Percentiles rank a stretch among this genome's conserved stretches.
Evolutionary conservation across 2,329 filamentous ascomycete genomes (phyloP).

Genomic region (Basipetospora chlamydospora): DNA sequence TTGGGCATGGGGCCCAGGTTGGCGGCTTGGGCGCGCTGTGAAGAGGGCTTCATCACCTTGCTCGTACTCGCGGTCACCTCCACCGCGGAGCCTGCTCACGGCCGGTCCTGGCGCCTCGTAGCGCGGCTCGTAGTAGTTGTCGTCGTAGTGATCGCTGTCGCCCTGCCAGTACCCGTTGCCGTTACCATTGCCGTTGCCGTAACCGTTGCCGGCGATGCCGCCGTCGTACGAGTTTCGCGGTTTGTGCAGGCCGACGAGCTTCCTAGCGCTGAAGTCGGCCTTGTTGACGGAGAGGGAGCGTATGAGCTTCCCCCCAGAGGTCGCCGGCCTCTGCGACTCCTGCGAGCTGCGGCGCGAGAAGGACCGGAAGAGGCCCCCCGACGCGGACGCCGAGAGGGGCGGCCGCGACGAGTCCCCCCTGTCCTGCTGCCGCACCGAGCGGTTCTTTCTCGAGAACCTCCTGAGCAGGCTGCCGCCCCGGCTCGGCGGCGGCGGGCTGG

Average conservation of each 20-base stretch:
- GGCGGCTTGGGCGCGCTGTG: slow-evolving; percentile 23
- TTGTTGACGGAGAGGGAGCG: slow-evolving; percentile 8
- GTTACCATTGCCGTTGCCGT: slow-evolving; percentile 9
- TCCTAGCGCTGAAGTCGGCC: slow-evolving; percentile 10
- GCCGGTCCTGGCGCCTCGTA: background rate
- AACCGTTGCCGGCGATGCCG: background rate
- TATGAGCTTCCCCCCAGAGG: slow-evolving; percentile 5
- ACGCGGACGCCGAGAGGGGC: slow-evolving; percentile 27
- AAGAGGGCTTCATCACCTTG: slow-evolving; percentile 45
- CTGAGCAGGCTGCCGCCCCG: slow-evolving; percentile 17
- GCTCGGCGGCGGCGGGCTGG: slow-evolving; percentile 21
- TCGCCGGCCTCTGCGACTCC: slow-evolving; percentile 1
- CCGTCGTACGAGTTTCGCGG: background rate
- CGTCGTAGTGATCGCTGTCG: too few species aligned
- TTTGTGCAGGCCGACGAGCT: slow-evolving; percentile 9
- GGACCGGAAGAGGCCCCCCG: slow-evolving; percentile 15
- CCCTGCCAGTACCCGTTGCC: slow-evolving; percentile 10
- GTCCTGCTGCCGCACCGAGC: slow-evolving; percentile 6
- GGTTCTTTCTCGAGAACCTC: slow-evolving; percentile 24
- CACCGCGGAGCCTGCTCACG: slow-evolving; percentile 21
- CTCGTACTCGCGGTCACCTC: slow-evolving; percentile 32
- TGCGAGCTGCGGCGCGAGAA: slow-evolving; percentile 21
- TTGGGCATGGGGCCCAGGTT: slow-evolving; percentile 9
- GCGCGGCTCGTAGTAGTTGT: too few species aligned
- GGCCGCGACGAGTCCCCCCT: slow-evolving; percentile 26